Base-by-base conservation (phyloP, 768 basidiomycete species). In the Kwoniella pini region DNA sequence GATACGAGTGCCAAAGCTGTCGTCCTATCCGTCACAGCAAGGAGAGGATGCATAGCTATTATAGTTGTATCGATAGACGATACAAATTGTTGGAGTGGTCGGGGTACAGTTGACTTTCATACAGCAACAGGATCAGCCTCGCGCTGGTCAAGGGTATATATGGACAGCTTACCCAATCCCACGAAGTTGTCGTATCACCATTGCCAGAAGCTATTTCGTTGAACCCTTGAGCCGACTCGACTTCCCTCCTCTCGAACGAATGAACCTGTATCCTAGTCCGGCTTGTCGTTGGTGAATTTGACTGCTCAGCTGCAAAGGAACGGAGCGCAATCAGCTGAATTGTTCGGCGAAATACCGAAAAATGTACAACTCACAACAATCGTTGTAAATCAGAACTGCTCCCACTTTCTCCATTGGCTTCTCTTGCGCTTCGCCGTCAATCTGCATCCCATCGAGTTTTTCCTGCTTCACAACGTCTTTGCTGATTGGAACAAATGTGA, bases 121-220 rank as follows among this genome's bases (percentile, higher is more conserved):
- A n/a, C n/a, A n/a, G n/a, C n/a, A n/a, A n/a, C n/a, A n/a, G n/a
- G n/a, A n/a, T n/a, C n/a, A n/a, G n/a, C n/a, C n/a, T n/a, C n/a
- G n/a, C n/a, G n/a, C n/a, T n/a, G n/a, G n/a, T n/a, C n/a, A n/a
- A n/a, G n/a, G n/a, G n/a, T n/a, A n/a, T n/a, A 42, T 17, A 42
- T 9, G 40, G 6, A 10, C 6, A 26, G 33, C 67, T 58, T 38
- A 72, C 71, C 71, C 71, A 72, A 30, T 72, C 71, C 62, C 59
- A 70, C 22, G 50, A 55, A 10, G 54, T n/a, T 22, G 45, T 46
- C 4, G 30, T 4, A 7, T 57, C 50, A n/a, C 60, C 57, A 11
- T 53, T 43, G 1, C 57, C 54, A n/a, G 48, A 56, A 6, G 55
- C 33, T 24, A 69, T 65, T 1, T 65, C 71, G 17, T 27, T 58